Percentiles rank a stretch among this genome's conserved stretches.
phyloP scores from a whole-genome alignment of 2,329 filamentous ascomycete species.

The Calonectria pseudoreteaudii region DNA sequence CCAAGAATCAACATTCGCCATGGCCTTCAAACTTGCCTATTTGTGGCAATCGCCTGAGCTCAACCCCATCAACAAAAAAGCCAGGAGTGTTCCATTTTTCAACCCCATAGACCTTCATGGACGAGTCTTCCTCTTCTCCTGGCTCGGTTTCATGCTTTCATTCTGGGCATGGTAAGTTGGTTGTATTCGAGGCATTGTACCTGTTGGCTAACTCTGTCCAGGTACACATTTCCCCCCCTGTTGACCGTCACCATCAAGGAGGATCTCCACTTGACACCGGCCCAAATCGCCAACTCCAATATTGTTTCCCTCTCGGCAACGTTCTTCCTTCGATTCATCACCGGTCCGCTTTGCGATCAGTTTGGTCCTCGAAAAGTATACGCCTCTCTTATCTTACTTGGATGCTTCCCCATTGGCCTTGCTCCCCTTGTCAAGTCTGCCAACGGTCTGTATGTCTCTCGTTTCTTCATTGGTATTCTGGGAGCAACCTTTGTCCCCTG shows the following conservation, averaged over 20 bases:
- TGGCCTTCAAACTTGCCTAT: slow-evolving; percentile 44
- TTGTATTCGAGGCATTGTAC: not conserved
- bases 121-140: slow-evolving; percentile 90
- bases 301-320: slow-evolving; percentile 81
- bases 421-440: slow-evolving; percentile 78
- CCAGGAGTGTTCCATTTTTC: slow-evolving; percentile 80
- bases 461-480: slow-evolving; percentile 86
- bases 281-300: slow-evolving; percentile 88
- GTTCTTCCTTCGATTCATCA: slow-evolving; percentile 80
- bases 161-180: slow-evolving; percentile 81
- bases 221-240: slow-evolving; percentile 88
- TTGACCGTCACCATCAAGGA: slow-evolving; percentile 82
- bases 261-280: slow-evolving; percentile 78
- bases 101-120: slow-evolving; percentile 86
- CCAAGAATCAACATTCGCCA: slow-evolving; percentile 26
- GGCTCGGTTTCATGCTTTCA: slow-evolving; percentile 86
- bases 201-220: slow-evolving; percentile 32
- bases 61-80: slow-evolving; percentile 88
- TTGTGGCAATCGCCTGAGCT: slow-evolving; percentile 69
- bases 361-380: slow-evolving; percentile 87
- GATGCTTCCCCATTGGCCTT: slow-evolving; percentile 84
- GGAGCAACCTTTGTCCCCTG: slow-evolving; percentile 86
- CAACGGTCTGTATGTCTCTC: slow-evolving; percentile 74
- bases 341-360: slow-evolving; percentile 86
- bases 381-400: slow-evolving; percentile 79